Evolutionary conservation across 169 alveolate species (phyloP), one percentile per base, ranked within the genome.

Genomic region (Plasmodium coatneyi): DNA sequence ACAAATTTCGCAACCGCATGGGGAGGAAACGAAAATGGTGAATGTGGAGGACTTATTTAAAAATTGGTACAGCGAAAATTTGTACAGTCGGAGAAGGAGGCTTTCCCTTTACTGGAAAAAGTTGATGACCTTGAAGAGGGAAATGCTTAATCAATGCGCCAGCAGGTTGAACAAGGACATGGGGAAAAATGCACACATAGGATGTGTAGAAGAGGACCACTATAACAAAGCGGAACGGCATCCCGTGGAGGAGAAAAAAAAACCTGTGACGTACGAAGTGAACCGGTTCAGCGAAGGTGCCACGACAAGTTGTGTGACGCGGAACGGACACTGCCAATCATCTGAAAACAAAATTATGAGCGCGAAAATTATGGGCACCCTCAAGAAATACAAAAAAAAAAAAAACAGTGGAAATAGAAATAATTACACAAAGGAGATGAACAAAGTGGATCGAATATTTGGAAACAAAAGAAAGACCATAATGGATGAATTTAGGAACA

Each of bases 361-460:
- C 52, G 25, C 76, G 25, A 89, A 89, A 79, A 39, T 43, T 34
- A 56, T 89, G 66, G 49, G 49, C 2, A 25, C 22, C 16, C 30
- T 89, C 72, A 79, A 79, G 80, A 78, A 36, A 39, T 71, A 79
- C 19, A 89, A 89, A 19, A 89, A 89, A 79, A 89, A n/a, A 34
- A 78, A 79, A 89, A 79, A 89, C 25, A 89, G 39, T 3, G 94
- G 94, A 9, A 89, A 78, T 56, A 89, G 89, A 66, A 79, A 89
- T 79, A 66, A n/a, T 39, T 89, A 89, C 43, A 36, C 72, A 60
- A 89, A 79, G 16, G 94, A 89, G 36, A 14, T 89, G 81, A 79
- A 89, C 71, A 78, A 89, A 54, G 43, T 89, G 82, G 82, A 89
- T 79, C 60, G 94, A n/a, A 89, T 89, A 22, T 89, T 89, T 54